Conservation (phyloP, 1,284 basidiomycete genomes). For the Boletus mariae region DNA sequence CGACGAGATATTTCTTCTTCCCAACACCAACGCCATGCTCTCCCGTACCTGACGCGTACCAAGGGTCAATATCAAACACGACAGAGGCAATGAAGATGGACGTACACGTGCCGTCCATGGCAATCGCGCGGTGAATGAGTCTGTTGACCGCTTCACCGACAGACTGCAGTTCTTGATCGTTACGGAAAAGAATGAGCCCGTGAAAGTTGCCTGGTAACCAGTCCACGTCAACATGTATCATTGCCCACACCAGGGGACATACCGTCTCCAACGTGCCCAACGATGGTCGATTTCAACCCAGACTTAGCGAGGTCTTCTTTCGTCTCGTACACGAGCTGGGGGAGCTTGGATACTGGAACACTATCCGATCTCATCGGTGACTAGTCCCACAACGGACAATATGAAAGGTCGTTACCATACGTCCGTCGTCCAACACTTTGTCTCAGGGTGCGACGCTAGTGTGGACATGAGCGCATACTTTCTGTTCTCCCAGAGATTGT, state of each 20-base stretch:
- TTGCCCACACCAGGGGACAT: conserved; percentile 33
- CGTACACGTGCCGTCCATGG: conserved; percentile 72
- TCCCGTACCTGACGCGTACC: conserved; percentile 45
- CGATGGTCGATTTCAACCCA: conserved; percentile 67
- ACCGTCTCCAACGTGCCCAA: conserved; percentile 87
- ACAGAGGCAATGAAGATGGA: not conserved
- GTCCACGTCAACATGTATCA: conserved; percentile 12
- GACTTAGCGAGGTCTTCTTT: conserved; percentile 68
- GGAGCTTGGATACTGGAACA: conserved; percentile 73
- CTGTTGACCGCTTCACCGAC: conserved; percentile 64
- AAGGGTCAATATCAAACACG: conserved; percentile 2
- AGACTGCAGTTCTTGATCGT: conserved; percentile 53
- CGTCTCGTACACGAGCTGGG: conserved; percentile 68
- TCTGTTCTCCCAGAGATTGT: conserved; percentile 81
- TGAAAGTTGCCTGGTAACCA: conserved; percentile 56
- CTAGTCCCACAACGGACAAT: conserved; percentile 14
- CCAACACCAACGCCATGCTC: conserved; percentile 77
- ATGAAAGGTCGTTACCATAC: conserved; percentile 56
- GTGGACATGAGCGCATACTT: conserved; percentile 83
- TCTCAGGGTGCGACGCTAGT: conserved; percentile 59
- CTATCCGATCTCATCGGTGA: conserved; percentile 36
- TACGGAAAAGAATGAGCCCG: conserved; percentile 62
- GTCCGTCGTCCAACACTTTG: conserved; percentile 82
- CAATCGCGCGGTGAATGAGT: conserved; percentile 62
- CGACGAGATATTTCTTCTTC: conserved; percentile 68